Evolutionary conservation across 2,329 filamentous ascomycete genomes (phyloP).

Genomic region (Trichocomaceae sp.): DNA sequence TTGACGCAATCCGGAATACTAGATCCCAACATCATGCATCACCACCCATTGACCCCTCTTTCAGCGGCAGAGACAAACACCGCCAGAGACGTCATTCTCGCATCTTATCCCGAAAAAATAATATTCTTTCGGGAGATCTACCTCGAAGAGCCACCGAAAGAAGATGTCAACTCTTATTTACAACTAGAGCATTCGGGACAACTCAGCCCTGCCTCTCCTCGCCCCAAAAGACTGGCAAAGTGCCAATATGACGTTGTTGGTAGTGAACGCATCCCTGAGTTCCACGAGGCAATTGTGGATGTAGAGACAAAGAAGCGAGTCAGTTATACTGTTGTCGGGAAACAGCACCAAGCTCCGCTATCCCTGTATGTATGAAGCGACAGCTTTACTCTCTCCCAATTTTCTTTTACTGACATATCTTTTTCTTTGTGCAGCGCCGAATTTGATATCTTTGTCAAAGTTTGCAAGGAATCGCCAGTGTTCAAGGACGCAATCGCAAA

Average conservation of each 20-base stretch:
- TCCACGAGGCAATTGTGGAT: constrained; percentile 50
- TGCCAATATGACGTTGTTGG: constrained; percentile 54
- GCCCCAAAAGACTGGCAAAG: constrained; percentile 46
- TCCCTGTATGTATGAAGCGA: constrained; percentile 34
- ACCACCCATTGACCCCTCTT: constrained; percentile 30
- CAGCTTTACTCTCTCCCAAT: background rate
- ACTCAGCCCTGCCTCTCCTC: constrained; percentile 34
- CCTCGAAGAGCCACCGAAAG: constrained; percentile 46
- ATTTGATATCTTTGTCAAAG: constrained; percentile 43
- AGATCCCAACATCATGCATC: background rate
- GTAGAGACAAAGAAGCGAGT: constrained; percentile 38
- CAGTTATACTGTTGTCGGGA: constrained; percentile 42
- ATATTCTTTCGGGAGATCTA: constrained; percentile 46
- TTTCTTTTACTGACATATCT: background rate
- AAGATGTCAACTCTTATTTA: constrained; percentile 43
- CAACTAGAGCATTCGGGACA: constrained; percentile 43
- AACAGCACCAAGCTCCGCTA: constrained; percentile 44
- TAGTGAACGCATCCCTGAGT: constrained; percentile 46
- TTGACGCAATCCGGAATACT: too few relatives aligned
- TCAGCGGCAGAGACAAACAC: constrained; percentile 28
- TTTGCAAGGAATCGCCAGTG: constrained; percentile 46
- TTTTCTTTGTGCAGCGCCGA: constrained; percentile 32
- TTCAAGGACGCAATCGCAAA: constrained; percentile 48
- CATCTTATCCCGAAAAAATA: constrained; percentile 24
- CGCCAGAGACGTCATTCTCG: constrained; percentile 29